phyloP scores from a whole-genome alignment of 352 stramenopile genomes.

The Globisporangium takayamanum region DNA sequence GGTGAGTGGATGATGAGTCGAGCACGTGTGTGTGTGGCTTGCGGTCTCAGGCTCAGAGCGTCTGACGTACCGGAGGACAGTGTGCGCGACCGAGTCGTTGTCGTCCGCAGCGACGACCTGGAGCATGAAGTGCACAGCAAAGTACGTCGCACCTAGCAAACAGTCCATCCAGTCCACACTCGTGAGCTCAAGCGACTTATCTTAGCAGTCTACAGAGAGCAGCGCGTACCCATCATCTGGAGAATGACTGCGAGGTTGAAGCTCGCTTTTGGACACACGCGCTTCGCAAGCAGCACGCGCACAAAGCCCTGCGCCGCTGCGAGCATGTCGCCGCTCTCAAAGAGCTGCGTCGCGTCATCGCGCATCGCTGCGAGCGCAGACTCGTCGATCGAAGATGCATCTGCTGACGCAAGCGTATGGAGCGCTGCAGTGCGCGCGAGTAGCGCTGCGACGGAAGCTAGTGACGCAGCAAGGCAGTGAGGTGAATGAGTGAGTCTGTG shows the following conservation, averaged over 20 bases:
- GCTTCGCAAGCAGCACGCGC: constrained; percentile 35
- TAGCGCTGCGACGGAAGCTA: background rate
- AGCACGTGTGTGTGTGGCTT: background rate
- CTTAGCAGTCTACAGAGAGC: background rate
- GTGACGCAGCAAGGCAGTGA: too few relatives aligned
- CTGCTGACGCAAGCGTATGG: too few relatives aligned
- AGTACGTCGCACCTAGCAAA: constrained; percentile 48
- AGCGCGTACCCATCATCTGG: constrained; percentile 45
- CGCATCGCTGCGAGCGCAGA: constrained; percentile 33
- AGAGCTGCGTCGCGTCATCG: constrained; percentile 29
- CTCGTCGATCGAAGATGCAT: background rate
- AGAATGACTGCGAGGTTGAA: constrained; percentile 78
- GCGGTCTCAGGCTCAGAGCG: too few relatives aligned
- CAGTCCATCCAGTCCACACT: too few relatives aligned
- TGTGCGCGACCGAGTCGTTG: constrained; percentile 71
- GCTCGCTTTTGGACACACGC: constrained; percentile 53
- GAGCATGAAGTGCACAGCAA: constrained; percentile 60
- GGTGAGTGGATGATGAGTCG: background rate
- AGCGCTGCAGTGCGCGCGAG: background rate
- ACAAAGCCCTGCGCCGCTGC: constrained; percentile 39
- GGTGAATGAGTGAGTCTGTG: too few relatives aligned
- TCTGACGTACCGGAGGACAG: constrained; percentile 43
- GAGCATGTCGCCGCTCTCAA: constrained; percentile 51
- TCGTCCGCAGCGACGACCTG: constrained; percentile 60
- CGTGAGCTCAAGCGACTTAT: too few relatives aligned